A percentile compares a stretch with the other conserved stretches of the same genome.
phyloP scores from a whole-genome alignment of 108 stramenopile genomes.

The Parietichytrium sp. region DNA sequence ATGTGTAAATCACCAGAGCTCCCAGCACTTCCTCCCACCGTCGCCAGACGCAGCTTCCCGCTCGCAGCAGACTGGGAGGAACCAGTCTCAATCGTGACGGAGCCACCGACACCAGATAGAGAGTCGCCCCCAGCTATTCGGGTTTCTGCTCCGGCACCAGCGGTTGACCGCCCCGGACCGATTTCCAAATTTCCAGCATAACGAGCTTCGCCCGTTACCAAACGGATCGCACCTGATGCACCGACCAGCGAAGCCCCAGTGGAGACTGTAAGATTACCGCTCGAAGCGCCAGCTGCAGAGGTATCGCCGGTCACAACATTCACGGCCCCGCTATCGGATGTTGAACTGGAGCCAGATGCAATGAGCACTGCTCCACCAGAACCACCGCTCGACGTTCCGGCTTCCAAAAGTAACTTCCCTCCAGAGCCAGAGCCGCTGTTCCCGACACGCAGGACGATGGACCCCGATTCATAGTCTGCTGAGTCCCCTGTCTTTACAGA shows the following conservation, averaged over 20 bases:
- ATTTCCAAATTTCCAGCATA: conserved; percentile 46
- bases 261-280: neutral
- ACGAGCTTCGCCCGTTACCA: conserved; percentile 37
- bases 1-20: conserved; percentile 42
- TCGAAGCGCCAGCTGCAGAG: neutral
- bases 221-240: neutral
- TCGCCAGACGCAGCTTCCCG: conserved; percentile 10
- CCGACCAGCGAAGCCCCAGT: neutral
- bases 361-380: neutral
- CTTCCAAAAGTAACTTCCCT: no score
- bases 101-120: conserved; percentile 37
- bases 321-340: neutral
- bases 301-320: neutral
- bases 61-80: neutral
- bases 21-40: conserved; percentile 37
- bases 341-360: neutral
- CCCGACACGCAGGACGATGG: no score
- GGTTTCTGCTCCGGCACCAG: conserved; percentile 44
- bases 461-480: no score
- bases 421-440: no score
- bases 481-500: no score
- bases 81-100: conserved; percentile 29
- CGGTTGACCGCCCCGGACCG: conserved; percentile 40
- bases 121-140: conserved; percentile 48
- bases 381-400: neutral